Base-by-base conservation (phyloP, 2,329 filamentous ascomycete genomes). In the Ophiobolus disseminans region DNA sequence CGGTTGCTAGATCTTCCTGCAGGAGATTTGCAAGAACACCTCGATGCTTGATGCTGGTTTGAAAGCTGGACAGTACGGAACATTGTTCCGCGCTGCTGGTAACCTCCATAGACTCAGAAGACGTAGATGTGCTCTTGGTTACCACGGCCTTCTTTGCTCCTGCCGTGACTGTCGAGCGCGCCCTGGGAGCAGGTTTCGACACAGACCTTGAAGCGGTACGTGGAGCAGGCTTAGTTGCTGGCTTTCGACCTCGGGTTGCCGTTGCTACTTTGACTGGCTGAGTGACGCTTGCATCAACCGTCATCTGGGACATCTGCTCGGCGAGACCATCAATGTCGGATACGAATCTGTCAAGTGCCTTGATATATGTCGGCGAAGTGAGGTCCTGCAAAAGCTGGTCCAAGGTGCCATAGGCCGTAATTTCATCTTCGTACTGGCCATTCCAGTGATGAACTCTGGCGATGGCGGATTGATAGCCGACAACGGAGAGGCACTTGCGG, bases 391-490 rank as follows among this genome's bases (percentile, higher is more conserved):
- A 59, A 2, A 77, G 69, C 26, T 70, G 72, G 41, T 80, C 76
- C 16, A 80, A 76, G 16, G 76, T 68, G n/a, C 76, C 70, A 51
- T 84, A 82, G 21, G 76, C 73, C 17, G 69, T 71, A 10, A 80
- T 65, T 52, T 83, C 81, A 35, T 78, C 73, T 1, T 78, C 74
- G 35, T 74, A 73, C 28, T 80, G 70, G 11, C 76, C 76, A 30
- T 77, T 74, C n/a, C 73, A 68, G 38, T 78, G 75, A 55, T 82
- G 72, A 40, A 82, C 64, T 3, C 74, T 73, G 0, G 82, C 78
- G 22, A 86, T 72, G 6, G 75, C 76, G 0, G 78, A 78, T 37
- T 75, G 72, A 48, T 79, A 73, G 0, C 80, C 76, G 31, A 86
- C 78, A 19, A 83, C 82, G 26, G 81, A 73, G n/a, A 77, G 60